A percentile compares a stretch with the other conserved stretches of the same genome.
phyloP scores from a whole-genome alignment of 2,329 filamentous ascomycete species.

The Ilyonectria mors-panacis region DNA sequence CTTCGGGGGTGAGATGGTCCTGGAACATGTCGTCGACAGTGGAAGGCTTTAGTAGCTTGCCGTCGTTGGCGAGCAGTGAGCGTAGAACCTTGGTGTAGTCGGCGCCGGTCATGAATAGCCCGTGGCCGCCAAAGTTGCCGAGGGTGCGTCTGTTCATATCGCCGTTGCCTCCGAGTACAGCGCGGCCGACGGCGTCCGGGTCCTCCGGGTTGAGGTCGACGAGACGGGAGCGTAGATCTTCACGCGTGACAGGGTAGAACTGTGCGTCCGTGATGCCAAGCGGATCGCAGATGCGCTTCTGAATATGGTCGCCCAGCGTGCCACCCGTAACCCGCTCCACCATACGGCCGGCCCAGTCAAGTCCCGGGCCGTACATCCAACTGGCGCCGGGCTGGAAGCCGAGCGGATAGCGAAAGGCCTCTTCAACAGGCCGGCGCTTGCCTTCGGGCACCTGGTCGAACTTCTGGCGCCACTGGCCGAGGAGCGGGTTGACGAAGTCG shows the following conservation, averaged over 20 bases:
- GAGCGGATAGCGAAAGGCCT: constrained; percentile 61
- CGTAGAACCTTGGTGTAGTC: constrained; percentile 62
- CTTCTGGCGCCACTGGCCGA: constrained; percentile 55
- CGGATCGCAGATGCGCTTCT: constrained; percentile 59
- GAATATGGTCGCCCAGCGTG: constrained; percentile 60
- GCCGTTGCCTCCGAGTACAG: constrained; percentile 52
- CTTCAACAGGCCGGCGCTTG: constrained; percentile 54
- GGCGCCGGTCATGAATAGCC: constrained; percentile 53
- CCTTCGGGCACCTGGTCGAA: constrained; percentile 41
- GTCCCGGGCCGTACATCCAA: constrained; percentile 65
- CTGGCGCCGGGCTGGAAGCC: constrained; percentile 64
- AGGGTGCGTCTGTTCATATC: constrained; percentile 51
- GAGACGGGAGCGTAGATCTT: constrained; percentile 53
- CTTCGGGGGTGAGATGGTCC: constrained; percentile 58
- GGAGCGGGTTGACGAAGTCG: constrained; percentile 56
- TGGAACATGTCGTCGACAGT: constrained; percentile 63
- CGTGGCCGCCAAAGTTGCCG: constrained; percentile 63
- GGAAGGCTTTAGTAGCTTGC: constrained; percentile 58
- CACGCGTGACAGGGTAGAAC: constrained; percentile 56
- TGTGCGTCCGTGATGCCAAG: constrained; percentile 58
- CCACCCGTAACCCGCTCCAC: constrained; percentile 63
- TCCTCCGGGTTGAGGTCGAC: constrained; percentile 58
- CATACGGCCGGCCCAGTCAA: constrained; percentile 69
- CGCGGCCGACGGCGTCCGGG: constrained; percentile 52
- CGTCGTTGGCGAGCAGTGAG: constrained; percentile 65